A percentile compares a stretch with the other conserved stretches of the same genome.
These are phyloP conservation scores for Tetrahymena elliotti DNA, from an alignment of 73 alveolate species.

Conservation along the genomic window DNA sequence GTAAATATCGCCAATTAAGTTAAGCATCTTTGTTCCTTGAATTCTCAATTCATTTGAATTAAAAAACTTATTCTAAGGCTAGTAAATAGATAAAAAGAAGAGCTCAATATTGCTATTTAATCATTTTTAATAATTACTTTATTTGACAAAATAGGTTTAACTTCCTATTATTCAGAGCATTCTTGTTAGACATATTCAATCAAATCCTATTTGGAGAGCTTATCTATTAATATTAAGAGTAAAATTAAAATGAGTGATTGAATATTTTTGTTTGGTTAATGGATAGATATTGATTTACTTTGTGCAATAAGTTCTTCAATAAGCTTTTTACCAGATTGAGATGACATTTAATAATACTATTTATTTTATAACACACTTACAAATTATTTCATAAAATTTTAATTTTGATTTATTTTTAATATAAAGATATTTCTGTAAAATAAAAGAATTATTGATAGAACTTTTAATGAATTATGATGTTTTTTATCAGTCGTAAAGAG, in stretches of 20 bases:
- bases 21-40: not conserved
- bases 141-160: not conserved
- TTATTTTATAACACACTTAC: not conserved
- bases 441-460: not conserved
- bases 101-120: not conserved
- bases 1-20: not conserved
- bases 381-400: not conserved
- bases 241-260: not conserved
- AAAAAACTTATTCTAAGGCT: not conserved
- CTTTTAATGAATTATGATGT: not conserved
- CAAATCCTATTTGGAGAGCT: not conserved
- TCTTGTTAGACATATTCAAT: not conserved
- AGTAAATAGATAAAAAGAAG: not conserved
- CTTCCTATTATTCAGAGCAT: not conserved
- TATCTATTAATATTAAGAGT: too few relatives aligned
- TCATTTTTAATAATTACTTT: not conserved
- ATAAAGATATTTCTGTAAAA: not conserved
- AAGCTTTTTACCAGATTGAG: not conserved
- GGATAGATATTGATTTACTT: not conserved
- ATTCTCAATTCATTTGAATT: not conserved
- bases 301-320: not conserved
- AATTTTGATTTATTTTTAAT: not conserved
- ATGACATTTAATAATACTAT: not conserved
- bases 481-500: not conserved
- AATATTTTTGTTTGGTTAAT: too few relatives aligned